Percentiles rank a stretch among this genome's conserved stretches.
These are phyloP conservation scores for Eucalyptus brandiana DNA, from an alignment of 345 rosid genomes.

Conservation along the genomic window DNA sequence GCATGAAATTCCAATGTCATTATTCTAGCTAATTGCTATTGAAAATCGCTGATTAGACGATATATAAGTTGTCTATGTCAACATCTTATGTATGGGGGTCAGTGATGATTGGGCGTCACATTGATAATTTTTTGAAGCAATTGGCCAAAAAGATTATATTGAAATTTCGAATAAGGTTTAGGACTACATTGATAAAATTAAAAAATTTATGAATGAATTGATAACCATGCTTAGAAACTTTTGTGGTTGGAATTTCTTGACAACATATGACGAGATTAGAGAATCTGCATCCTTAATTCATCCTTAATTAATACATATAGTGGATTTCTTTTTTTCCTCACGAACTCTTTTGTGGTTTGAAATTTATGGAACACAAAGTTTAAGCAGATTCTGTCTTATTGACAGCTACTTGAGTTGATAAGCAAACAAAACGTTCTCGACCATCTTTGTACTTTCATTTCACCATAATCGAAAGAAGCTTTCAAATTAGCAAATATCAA, in stretches of 20 bases:
- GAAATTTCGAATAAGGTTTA: rapidly evolving
- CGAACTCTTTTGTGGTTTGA: background rate
- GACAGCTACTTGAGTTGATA: background rate
- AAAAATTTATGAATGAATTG: background rate
- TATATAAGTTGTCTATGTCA: background rate
- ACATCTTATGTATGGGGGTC: rapidly evolving
- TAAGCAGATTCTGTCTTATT: background rate
- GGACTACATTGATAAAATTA: background rate
- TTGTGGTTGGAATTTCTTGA: background rate
- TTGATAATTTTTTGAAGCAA: background rate
- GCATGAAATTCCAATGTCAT: rapidly evolving
- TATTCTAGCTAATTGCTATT: background rate
- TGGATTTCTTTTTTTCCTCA: background rate
- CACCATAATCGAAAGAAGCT: background rate
- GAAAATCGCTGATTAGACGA: rapidly evolving
- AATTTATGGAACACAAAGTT: background rate
- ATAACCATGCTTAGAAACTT: background rate
- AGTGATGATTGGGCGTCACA: rapidly evolving
- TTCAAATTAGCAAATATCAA: background rate
- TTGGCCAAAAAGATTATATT: background rate
- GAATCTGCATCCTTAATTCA: background rate
- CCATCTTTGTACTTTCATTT: background rate
- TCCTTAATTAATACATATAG: background rate
- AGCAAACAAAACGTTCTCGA: background rate
- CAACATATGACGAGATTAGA: background rate